Evolutionary conservation across 179 eudicot species (phyloP).

Genomic region (Camellia oleifera): DNA sequence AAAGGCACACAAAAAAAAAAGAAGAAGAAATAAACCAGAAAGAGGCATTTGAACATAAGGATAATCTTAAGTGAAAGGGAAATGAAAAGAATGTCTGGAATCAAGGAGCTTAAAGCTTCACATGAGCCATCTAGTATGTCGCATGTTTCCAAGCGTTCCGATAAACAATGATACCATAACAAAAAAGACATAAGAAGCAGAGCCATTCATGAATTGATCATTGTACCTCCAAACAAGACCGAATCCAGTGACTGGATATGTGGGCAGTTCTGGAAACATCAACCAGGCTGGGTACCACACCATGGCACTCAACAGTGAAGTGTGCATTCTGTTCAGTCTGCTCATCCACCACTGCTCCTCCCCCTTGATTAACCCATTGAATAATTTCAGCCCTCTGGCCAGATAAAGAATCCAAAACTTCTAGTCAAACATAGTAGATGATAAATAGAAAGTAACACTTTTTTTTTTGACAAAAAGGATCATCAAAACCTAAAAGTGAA

Average conservation of each 20-base stretch:
- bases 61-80: neutral
- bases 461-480: neutral
- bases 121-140: neutral
- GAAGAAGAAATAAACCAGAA: neutral
- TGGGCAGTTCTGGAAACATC: constrained; percentile 33
- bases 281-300: constrained; percentile 37
- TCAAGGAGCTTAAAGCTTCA: constrained; percentile 11
- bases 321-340: constrained; percentile 39
- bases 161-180: constrained; percentile 1
- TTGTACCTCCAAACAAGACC: constrained; percentile 75
- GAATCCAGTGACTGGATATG: constrained; percentile 91
- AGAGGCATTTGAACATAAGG: neutral
- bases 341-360: constrained; percentile 60
- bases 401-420: constrained; percentile 12
- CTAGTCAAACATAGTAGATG: constrained; percentile 10
- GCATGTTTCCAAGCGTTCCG: neutral
- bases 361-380: constrained; percentile 81
- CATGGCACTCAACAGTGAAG: constrained; percentile 80
- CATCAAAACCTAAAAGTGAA: constrained; percentile 9
- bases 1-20: neutral
- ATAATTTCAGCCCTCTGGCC: constrained; percentile 74
- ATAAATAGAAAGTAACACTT: neutral
- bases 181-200: neutral
- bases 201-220: neutral
- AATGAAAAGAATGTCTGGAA: neutral